Base-by-base conservation (phyloP, 805 yeast species). In the Yamadazyma scolyti region DNA sequence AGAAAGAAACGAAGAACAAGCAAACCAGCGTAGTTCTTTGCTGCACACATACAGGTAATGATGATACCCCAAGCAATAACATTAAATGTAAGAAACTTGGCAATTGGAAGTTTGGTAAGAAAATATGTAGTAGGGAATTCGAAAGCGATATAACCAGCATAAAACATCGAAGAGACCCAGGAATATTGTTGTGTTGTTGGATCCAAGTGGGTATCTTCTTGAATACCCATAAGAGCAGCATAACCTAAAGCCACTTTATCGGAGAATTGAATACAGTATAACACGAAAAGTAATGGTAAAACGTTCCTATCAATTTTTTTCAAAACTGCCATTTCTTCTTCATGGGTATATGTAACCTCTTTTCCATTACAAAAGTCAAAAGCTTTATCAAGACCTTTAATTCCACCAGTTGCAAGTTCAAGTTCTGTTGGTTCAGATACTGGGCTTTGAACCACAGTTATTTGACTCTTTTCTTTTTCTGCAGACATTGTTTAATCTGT, bases 41-140 rank as follows among this genome's bases (percentile, higher is more conserved):
- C 37, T 71, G 5, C 77, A 65, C 2, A 11, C 4, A 9, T 5
- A 19, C 73, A 61, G 5, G 20, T 16, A 19, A 77, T 52, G n/a
- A 76, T 51, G 51, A 45, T 31, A 14, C 87, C 87, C 88, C 88
- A 82, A 1, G 72, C 25, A n/a, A 77, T 46, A 23, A 79, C 68
- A 37, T 68, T 66, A 2, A 54, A 38, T 6, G 73, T 57, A 4
- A 71, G 59, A 5, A 75, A 53, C 40, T 73, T 75, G 4, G 77
- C 67, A 39, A 81, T 61, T 3, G 80, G 82, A 30, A 76, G 68
- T 30, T 61, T 62, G 49, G 80, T 87, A 15, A 77, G 46, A 1
- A 69, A 31, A 28, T 58, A 45, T 7, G 62, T 50, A 3, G 72
- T 64, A 4, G 78, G 73, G 34, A 71, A 54, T 42, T 75, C 79